Conservation (phyloP, 768 basidiomycete genomes). For the Lactarius indigo region DNA sequence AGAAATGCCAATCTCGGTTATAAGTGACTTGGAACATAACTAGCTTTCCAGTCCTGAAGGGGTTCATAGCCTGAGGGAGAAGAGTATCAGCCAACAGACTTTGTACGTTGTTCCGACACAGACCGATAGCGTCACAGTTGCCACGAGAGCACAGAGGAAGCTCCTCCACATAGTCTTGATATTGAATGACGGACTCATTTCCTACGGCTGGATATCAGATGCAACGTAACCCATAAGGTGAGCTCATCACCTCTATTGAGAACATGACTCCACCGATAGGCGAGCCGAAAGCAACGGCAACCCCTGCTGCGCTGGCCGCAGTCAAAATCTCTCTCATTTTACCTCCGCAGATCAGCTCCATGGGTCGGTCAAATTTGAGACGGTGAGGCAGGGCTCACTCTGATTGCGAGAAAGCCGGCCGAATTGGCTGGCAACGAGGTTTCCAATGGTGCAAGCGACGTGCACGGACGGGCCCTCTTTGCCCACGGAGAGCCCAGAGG, state of each 20-base stretch:
- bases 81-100: not conserved
- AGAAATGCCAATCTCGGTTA: conserved; percentile 97
- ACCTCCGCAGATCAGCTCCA: conserved; percentile 38
- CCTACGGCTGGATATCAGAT: conserved; percentile 45
- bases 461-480: conserved; percentile 99
- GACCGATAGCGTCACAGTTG: conserved; percentile 93
- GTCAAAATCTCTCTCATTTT: conserved; percentile 90
- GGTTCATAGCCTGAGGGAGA: conserved; percentile 82
- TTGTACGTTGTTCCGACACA: conserved; percentile 34
- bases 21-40: conserved; percentile 98
- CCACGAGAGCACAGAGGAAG: conserved; percentile 95
- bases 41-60: conserved; percentile 95
- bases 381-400: conserved; percentile 45
- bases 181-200: conserved; percentile 98
- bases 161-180: conserved; percentile 99
- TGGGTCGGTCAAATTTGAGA: conserved; percentile 6
- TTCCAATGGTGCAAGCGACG: conserved; percentile 92
- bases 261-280: conserved; percentile 98
- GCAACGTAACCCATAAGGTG: not conserved
- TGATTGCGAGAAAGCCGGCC: conserved; percentile 81
- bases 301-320: conserved; percentile 95
- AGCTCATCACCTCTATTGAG: conserved; percentile 79
- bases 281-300: conserved; percentile 97
- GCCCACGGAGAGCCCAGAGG: conserved; percentile 93
- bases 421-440: conserved; percentile 83